Base-by-base conservation (phyloP, 192 early-diverging fungal species). In the Diversispora epigaea region DNA sequence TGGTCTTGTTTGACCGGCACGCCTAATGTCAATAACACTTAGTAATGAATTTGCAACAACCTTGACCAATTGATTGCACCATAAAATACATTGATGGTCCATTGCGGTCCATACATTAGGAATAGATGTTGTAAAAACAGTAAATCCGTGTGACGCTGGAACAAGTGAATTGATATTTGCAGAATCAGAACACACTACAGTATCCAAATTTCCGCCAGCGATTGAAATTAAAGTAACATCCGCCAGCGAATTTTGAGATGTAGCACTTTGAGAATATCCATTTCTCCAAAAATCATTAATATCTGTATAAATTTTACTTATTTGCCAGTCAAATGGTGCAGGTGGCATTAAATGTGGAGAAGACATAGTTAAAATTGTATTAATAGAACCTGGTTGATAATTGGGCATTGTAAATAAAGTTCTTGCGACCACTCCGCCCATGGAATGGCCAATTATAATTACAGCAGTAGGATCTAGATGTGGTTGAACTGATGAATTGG, bases 381-480 rank as follows among this genome's bases (percentile, higher is more conserved):
- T 85, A 41, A 98, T 86, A 3, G 89, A 90, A 4, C 89, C 90
- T 0, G 85, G 81, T 4, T 83, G 72, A 77, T 91, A 91, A 83
- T 91, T 95, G 0, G 84, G 75, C 64, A 93, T 82, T 0, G 84
- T 88, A 61, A 94, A 85, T 44, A 94, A 84, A 1, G 88, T 86
- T 10, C 96, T 84, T 1, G 95, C 95, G 19, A 96, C 96, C n/a
- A 97, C 89, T 11, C 96, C 96, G 45, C 97, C 97, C 96, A 98
- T 97, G 10, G 95, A 97, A 78, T 98, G 95, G 12, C 91, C 94
- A 64, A 96, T 81, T 32, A 97, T 81, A n/a, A 93, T 79, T 19
- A 98, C 92, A 15, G 93, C 92, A 4, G 77, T 80, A 0, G 94
- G 93, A 55, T 84, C 72, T 10, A 80, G 83, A 21, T 75, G 76